Base-by-base conservation (phyloP, 805 yeast genomes). In the Wickerhamiella hasegawae region DNA sequence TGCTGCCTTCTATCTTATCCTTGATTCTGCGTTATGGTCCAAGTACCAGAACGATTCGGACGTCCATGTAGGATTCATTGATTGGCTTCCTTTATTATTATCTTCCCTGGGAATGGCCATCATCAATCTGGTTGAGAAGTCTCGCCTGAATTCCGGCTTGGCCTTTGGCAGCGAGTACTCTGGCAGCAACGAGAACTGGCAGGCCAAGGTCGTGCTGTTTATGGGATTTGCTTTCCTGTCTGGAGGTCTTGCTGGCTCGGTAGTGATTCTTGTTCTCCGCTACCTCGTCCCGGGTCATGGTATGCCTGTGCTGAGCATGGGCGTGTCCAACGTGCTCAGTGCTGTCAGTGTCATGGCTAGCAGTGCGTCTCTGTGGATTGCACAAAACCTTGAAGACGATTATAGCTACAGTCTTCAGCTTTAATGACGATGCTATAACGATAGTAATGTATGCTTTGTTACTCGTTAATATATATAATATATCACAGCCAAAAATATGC, bases 311-410 rank as follows among this genome's bases (percentile, higher is more conserved):
- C 66, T 87, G 36, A 87, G 90, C 4, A 84, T 90, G 94, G 98
- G 97, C 14, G 69, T 83, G 17, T 74, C 82, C 39, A 87, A 87
- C 57, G 85, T 90, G 28, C 68, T 78, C 17, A 74, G 82, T 31
- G 83, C 85, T 49, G 69, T 71, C 5, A 64, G 77, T 41, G 71
- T 87, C 24, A 79, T 87, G 83, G 59, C 82, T 47, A 83, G 96
- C 61, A 85, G 96, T 57, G 72, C 82, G 32, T 65, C 76, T 6
- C 62, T 90, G 48, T 90, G 98, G 98, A 62, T 87, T 36, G 83
- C 94, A 17, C 97, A 87, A 54, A 90, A 84, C 54, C 76, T 84
- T 40, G 96, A 90, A 55, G 97, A 90, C 52, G 97, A 87, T 57
- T 87, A 85, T 58, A 79, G 92, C 43, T 87, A 90, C 54, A 78